Evolutionary conservation across 768 basidiomycete genomes (phyloP).

Genomic region (Boletus insuetus): DNA sequence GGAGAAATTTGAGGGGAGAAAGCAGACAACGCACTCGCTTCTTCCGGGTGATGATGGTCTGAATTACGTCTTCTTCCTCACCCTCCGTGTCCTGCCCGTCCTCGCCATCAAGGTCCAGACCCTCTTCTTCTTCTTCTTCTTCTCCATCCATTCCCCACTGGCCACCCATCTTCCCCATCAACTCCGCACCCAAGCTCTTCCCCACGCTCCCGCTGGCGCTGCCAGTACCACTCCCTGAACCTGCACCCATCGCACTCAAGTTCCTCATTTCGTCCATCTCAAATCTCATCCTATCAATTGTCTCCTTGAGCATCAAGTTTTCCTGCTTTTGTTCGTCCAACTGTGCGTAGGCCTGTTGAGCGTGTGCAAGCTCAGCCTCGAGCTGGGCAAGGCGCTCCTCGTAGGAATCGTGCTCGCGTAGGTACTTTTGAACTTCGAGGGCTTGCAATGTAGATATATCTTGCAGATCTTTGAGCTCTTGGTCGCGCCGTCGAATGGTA

Average conservation of each 20-base stretch:
- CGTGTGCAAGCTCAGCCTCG: conserved; percentile 67
- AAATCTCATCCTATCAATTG: conserved; percentile 90
- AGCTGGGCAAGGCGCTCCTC: conserved; percentile 70
- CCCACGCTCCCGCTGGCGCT: conserved; percentile 60
- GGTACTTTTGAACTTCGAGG: conserved; percentile 64
- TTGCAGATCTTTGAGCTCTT: conserved; percentile 61
- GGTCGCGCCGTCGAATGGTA: conserved; percentile 71
- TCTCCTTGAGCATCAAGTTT: conserved; percentile 91
- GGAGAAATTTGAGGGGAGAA: conserved; percentile 2
- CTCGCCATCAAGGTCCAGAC: conserved; percentile 35
- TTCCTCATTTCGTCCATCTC: conserved; percentile 91
- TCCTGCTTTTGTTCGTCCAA: conserved; percentile 94
- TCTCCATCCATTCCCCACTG: conserved; percentile 41
- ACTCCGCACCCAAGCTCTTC: conserved; percentile 73
- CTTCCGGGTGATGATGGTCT: conserved; percentile 86
- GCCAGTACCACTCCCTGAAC: conserved; percentile 40
- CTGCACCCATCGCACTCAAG: conserved; percentile 35
- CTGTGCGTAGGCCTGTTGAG: conserved; percentile 67
- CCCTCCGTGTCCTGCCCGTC: conserved; percentile 57
- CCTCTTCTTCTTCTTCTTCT: conserved; percentile 40
- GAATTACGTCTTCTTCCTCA: conserved; percentile 64
- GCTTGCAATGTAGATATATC: conserved; percentile 60
- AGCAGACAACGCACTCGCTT: conserved; percentile 53
- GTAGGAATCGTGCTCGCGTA: conserved; percentile 63
- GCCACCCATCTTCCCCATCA: conserved; percentile 58